Evolutionary conservation across 352 stramenopile species (phyloP), one percentile per base, ranked within the genome.

Genomic region (Globisporangium cystogenes): DNA sequence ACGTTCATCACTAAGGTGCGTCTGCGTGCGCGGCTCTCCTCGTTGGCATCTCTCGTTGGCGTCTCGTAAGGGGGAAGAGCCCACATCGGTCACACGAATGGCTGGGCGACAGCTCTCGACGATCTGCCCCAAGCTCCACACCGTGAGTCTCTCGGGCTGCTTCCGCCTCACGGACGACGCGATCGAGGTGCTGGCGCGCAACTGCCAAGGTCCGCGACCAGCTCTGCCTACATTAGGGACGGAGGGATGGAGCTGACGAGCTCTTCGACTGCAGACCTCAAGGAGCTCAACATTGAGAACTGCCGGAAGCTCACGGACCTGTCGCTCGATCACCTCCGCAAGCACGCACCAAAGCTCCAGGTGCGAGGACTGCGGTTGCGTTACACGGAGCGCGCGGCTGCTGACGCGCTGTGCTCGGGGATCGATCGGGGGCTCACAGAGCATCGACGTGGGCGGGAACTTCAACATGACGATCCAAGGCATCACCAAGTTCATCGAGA

Each of bases 381-480:
- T 20, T 35, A 4, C 21, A 27, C 45, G 21, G 16, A 6, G 35
- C 21, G 23, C 16, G 26, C 6, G 8, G 7, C 2, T 29, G 16
- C 44, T 39, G 29, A 26, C 24, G 20, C n/a, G 47, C 14, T 43
- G 21, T 31, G n/a, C 23, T 24, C 20, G 20, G n/a, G n/a, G n/a
- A n/a, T n/a, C 39, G 33, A 16, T 40, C 2, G 21, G 14, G 41
- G 24, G 8, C 5, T 16, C 21, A n/a, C 44, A 95, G 82, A 87
- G 82, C 59, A 81, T 96, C 50, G 86, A 96, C 44, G 50, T 96
- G 3, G 80, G 86, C 15, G 86, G 86, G 7, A 87, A 94, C 62
- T 94, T 93, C 57, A 96, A 96, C 64, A 96, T 96, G 86, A 94
- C 84, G 29, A 74, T 96, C 55, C 44, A 64, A 12, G 86, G 78